Conservation (phyloP, 2,329 filamentous ascomycete species). For the Diaporthe velutina region DNA sequence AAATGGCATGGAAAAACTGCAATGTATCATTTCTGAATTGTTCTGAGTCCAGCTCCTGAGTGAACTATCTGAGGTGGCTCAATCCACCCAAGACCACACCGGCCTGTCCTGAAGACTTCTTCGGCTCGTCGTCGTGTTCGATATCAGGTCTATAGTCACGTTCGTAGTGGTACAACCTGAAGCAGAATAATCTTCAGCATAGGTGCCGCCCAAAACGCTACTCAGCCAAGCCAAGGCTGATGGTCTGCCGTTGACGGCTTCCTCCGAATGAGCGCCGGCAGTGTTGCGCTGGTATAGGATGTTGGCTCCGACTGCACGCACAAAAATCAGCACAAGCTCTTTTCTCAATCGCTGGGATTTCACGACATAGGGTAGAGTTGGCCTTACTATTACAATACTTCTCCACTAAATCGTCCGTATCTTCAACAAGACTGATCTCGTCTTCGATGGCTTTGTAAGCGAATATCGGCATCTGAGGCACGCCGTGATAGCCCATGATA, state of each 20-base stretch:
- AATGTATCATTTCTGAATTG: background rate
- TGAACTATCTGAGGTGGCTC: background rate
- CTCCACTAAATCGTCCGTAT: conserved; percentile 58
- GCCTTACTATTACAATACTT: conserved; percentile 52
- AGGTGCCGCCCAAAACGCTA: conserved; percentile 27
- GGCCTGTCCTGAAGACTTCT: background rate
- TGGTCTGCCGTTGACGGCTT: conserved; percentile 39
- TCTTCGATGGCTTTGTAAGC: conserved; percentile 64
- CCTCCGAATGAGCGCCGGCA: conserved; percentile 55
- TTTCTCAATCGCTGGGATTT: background rate
- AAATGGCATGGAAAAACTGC: background rate
- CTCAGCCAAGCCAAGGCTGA: conserved; percentile 31
- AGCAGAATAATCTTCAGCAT: conserved; percentile 25
- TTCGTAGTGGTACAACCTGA: conserved; percentile 21
- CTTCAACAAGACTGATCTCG: conserved; percentile 56
- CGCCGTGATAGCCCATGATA: conserved; percentile 50
- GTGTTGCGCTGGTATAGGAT: conserved; percentile 60
- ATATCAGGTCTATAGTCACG: conserved; percentile 34
- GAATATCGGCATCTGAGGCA: conserved; percentile 61
- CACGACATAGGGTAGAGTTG: no score
- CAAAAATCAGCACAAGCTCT: background rate
- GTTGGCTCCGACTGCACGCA: conserved; percentile 48
- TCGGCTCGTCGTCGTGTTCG: background rate
- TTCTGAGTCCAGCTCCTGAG: background rate
- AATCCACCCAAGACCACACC: background rate